Base-by-base conservation (phyloP, 1,284 basidiomycete species). In the Sporisorium graminicola region DNA sequence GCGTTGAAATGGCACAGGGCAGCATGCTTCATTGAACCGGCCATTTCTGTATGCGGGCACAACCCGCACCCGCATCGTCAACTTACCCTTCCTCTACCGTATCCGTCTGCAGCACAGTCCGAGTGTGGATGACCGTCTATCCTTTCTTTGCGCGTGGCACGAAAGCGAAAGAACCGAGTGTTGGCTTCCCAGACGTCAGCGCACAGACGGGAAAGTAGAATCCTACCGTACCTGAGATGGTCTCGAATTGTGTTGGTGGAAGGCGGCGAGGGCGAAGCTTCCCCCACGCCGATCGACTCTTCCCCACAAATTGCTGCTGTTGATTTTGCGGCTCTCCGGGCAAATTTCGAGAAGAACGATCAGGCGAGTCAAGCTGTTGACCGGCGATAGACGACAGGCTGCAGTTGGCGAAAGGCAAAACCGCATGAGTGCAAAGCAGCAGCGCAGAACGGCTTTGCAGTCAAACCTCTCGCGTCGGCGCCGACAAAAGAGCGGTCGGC, bases 261-360 rank as follows among this genome's bases (percentile, higher is more conserved):
- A 43, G 40, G 40, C 40, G 40, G 40, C 4, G 20, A 43, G 40
- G 5, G 3, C 5, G n/a, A 43, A 20, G 40, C 2, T 13, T 20
- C 60, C 60, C 60, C 60, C 60, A 63, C 60, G 53, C n/a, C 53
- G 60, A 63, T 56, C 10, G 35, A 14, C 9, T 26, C 51, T 54
- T 56, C 54, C 29, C 61, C 54, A 51, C 61, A 57, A 52, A 33
- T 31, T 31, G 12, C n/a, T 5, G 8, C 16, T 50, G 16, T 31
- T 29, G 46, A 10, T 18, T 20, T 43, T 43, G 40, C 40, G 40
- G 40, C 18, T 40, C 8, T 14, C 35, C 6, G n/a, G n/a, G n/a
- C n/a, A 40, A 18, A 40, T 40, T 16, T 40, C 37, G 37, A 40
- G 37, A 40, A 40, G 37, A 40, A 40, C 8, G 16, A 40, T 5